These are phyloP conservation scores for Daldinia sp. DNA, from an alignment of 2,329 filamentous ascomycete genomes.

Conservation along the genomic window DNA sequence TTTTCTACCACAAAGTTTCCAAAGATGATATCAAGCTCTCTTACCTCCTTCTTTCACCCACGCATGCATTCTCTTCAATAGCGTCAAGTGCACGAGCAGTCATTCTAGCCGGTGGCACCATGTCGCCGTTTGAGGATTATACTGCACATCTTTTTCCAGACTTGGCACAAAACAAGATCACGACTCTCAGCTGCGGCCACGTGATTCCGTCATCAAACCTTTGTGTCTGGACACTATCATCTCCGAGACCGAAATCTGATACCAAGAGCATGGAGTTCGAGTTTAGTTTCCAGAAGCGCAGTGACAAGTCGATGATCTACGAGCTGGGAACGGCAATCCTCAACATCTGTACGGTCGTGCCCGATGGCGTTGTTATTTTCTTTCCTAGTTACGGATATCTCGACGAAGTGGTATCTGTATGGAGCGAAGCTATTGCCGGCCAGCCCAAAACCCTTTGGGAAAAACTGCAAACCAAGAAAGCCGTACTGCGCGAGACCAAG, in stretches of 20 bases:
- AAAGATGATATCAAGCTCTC: conserved; percentile 71
- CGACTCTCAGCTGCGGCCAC: conserved; percentile 91
- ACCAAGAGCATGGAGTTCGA: conserved; percentile 68
- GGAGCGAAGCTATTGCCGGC: conserved; percentile 62
- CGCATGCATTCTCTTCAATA: conserved; percentile 89
- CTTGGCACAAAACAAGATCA: conserved; percentile 71
- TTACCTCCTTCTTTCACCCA: conserved; percentile 91
- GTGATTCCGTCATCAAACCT: conserved; percentile 88
- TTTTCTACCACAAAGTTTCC: conserved; percentile 69
- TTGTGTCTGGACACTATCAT: conserved; percentile 77
- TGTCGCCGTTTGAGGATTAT: conserved; percentile 97
- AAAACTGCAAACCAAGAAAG: conserved; percentile 68
- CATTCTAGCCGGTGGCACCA: conserved; percentile 92
- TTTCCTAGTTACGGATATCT: conserved; percentile 96
- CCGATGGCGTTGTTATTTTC: conserved; percentile 92
- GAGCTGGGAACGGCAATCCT: conserved; percentile 81
- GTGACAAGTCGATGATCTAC: conserved; percentile 74
- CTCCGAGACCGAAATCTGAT: conserved; percentile 52
- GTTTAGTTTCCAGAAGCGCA: conserved; percentile 86
- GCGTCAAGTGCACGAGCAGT: conserved; percentile 87
- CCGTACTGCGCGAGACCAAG: conserved; percentile 70
- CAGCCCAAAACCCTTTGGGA: conserved; percentile 66
- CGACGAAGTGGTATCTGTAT: conserved; percentile 74
- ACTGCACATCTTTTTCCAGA: conserved; percentile 86
- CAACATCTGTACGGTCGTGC: conserved; percentile 78